Evolutionary conservation across 164 flowering plant species (phyloP).

Genomic region (Stephania japonica): DNA sequence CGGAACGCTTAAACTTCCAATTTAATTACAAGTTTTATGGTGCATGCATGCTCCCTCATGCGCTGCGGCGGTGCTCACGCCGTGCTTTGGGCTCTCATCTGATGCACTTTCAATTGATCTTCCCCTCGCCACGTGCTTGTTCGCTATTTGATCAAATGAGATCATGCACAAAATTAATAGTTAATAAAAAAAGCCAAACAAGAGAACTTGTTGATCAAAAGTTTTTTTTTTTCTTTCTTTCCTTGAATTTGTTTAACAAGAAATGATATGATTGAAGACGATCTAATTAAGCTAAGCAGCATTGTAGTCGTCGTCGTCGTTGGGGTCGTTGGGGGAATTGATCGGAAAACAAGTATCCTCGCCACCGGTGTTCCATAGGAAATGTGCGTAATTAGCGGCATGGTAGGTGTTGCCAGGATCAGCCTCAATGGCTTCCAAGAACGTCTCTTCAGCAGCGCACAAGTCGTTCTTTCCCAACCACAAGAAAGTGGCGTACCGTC

Average conservation of each 20-base stretch:
- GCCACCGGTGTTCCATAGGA: constrained; percentile 87
- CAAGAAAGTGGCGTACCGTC: constrained; percentile 65
- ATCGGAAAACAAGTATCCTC: constrained; percentile 87
- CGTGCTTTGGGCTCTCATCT: too few relatives aligned
- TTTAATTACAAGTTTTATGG: too few relatives aligned
- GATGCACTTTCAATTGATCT: too few relatives aligned
- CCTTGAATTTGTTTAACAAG: not conserved
- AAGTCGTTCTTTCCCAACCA: constrained; percentile 69
- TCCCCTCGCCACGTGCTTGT: too few relatives aligned
- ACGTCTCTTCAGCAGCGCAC: constrained; percentile 82
- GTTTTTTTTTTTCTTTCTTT: not conserved
- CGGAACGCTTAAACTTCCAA: too few relatives aligned
- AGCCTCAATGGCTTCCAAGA: constrained; percentile 65
- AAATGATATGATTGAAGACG: not conserved
- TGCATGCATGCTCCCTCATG: too few relatives aligned
- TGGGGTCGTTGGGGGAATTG: constrained; percentile 21
- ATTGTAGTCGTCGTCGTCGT: not conserved
- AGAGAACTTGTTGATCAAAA: too few relatives aligned
- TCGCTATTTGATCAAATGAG: too few relatives aligned
- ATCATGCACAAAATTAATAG: too few relatives aligned
- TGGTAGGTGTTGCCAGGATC: constrained; percentile 63
- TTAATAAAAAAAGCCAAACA: too few relatives aligned
- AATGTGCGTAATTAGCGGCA: constrained; percentile 74
- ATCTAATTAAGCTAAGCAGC: not conserved
- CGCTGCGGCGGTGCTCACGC: too few relatives aligned